phyloP scores from a whole-genome alignment of 257 asterid species.

The Nemophila menziesii region DNA sequence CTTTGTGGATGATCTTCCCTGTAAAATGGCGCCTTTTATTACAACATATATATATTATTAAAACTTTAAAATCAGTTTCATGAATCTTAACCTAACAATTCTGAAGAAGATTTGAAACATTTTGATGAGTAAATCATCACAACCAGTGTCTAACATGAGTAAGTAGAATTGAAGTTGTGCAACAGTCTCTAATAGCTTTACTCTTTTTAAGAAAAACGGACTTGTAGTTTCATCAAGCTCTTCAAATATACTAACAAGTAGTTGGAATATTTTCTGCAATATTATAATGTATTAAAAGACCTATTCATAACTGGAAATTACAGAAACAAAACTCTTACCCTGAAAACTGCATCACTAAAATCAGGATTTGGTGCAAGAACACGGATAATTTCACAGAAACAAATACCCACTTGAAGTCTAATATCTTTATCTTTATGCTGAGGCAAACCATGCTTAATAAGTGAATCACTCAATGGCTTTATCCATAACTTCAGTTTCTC shows the following conservation, averaged over 20 bases:
- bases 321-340: constrained; percentile 30
- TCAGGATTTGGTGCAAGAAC: constrained; percentile 68
- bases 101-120: constrained; percentile 60
- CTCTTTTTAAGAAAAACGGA: constrained; percentile 50
- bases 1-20: constrained; percentile 68
- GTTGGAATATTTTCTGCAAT: constrained; percentile 56
- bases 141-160: constrained; percentile 68
- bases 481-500: constrained; percentile 24
- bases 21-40: neutral
- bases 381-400: constrained; percentile 52
- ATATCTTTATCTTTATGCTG: constrained; percentile 60
- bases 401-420: constrained; percentile 54
- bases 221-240: constrained; percentile 49
- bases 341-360: constrained; percentile 35
- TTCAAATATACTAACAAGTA: constrained; percentile 47
- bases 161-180: constrained; percentile 48
- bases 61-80: neutral
- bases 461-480: constrained; percentile 48
- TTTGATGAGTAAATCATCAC: constrained; percentile 61
- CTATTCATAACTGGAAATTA: neutral
- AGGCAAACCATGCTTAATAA: constrained; percentile 42
- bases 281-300: constrained; percentile 10
- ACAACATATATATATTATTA: neutral
- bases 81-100: constrained; percentile 45
- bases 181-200: constrained; percentile 49